These are phyloP conservation scores for Gillenia trifoliata DNA, from an alignment of 306 rosid genomes.

Conservation along the genomic window DNA sequence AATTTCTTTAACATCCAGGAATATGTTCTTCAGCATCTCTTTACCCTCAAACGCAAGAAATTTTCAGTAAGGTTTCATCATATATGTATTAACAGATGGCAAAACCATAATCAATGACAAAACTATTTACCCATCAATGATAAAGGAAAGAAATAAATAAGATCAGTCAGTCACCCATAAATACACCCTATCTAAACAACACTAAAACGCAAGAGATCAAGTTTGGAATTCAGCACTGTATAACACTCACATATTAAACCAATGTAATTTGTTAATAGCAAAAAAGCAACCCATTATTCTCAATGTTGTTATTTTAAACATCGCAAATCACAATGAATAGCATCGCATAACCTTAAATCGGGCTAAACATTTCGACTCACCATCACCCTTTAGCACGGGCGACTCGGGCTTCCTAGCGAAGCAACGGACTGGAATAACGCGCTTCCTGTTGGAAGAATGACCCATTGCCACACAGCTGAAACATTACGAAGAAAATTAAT, in stretches of 20 bases:
- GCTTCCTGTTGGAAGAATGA: constrained; percentile 54
- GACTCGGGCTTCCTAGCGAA: constrained; percentile 67
- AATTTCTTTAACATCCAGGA: constrained; percentile 75
- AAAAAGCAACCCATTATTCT: neutral
- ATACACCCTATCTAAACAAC: neutral
- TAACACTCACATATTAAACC: neutral
- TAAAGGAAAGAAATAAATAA: neutral
- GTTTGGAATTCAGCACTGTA: neutral
- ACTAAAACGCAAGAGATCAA: neutral
- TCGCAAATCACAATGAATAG: neutral
- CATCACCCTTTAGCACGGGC: constrained; percentile 79
- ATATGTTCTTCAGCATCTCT: constrained; percentile 87
- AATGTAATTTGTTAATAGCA: too few relatives aligned
- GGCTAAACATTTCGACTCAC: constrained; percentile 40
- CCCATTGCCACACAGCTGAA: constrained; percentile 60
- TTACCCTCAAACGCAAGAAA: constrained; percentile 19
- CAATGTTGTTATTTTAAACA: neutral
- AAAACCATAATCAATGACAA: too few relatives aligned
- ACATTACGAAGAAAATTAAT: constrained; percentile 1
- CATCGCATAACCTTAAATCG: neutral
- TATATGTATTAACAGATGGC: too few relatives aligned
- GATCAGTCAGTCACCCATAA: neutral
- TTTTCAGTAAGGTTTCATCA: constrained; percentile 23
- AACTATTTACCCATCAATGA: too few relatives aligned
- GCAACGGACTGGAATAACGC: constrained; percentile 65